Base-by-base conservation (phyloP, 2,329 filamentous ascomycete genomes). In the Leptodontidium sp. region DNA sequence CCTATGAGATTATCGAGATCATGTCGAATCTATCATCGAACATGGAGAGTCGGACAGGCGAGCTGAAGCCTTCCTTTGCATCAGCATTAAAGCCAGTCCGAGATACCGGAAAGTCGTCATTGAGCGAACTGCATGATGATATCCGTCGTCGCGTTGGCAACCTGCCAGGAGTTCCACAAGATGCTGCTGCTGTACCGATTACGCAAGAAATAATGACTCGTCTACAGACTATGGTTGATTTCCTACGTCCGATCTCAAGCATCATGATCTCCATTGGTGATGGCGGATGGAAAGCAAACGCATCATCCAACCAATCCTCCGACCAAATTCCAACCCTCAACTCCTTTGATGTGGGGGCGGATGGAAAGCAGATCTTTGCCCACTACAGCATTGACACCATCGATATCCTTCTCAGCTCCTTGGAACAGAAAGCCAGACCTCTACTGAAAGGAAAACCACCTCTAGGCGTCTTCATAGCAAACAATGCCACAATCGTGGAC, bases 1-100 rank as follows among this genome's bases (percentile, higher is more conserved):
- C 94, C 8, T 99, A 97, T 79, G 96, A 99, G 78, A 93, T 98
- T 40, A 93, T 97, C 40, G 95, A 97, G 76, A 93, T 98, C 69
- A 89, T 98, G 58, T 92, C 93, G 0, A 87, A 87, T 14, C 85
- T 97, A 59, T 94, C 93, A 2, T 90, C 90, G 66, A 90, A 91
- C 49, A 83, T 99, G 4, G 95, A 97, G 71, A 87, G 88, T 4
- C 90, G 91, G 70, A 97, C 94, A 0, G 93, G 93, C 1, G 93
- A 97, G 76, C 85, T 98, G 68, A 97, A 97, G 78, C 84, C 88
- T 38, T 87, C 93, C 6, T 88, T 99, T 63, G 90, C 93, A 5
- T 93, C 97, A 65, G 93, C 93, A 9, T 83, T 98, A 15, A 94
- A 96, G 75, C 96, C 96, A 0, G 88, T 98, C 12, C 89, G 94